Evolutionary conservation across 768 basidiomycete species (phyloP), one percentile per base, ranked within the genome.

Genomic region (Clavulina sp.): DNA sequence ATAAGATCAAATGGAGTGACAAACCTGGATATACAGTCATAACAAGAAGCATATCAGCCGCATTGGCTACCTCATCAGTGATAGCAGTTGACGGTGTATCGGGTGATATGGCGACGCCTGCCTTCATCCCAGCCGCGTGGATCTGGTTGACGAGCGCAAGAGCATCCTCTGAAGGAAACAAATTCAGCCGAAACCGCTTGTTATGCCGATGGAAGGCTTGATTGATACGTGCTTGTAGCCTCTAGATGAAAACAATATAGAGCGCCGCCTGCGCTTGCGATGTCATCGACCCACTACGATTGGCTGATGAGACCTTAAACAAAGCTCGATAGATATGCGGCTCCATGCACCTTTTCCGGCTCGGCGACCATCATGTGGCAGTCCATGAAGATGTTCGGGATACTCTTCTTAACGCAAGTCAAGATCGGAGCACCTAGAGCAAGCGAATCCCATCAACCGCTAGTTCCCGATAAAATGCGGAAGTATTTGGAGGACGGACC

Each of bases 291-390:
- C 95, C 95, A 97, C 88, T 97, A 58, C 16, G 24, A 7, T 9
- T 7, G 7, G 18, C 29, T 16, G 18, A 16, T 6, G 13, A 13
- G 16, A 7, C 28, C 13, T 49, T 9, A 7, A 16, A 23, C 18
- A 29, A 30, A 33, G 32, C 16, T 7, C 18, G 18, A 31, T 7
- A 33, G 26, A 34, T 23, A 41, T 29, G 26, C 38, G n/a, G 49
- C 33, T 31, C 5, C 1, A 58, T 60, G 47, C 58, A 87, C 92
- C 73, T 82, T 81, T 61, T 84, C 86, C 6, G 95, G 95, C 47
- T 96, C 70, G 0, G 89, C 65, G 19, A 99, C 95, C 95, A 99
- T 99, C 95, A 97, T 97, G 67, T 99, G 95, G 66, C 92, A 96
- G 66, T 99, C 95, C 93, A 99, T 97, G 70, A 91, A 97, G 59